Percentiles rank a stretch among this genome's conserved stretches.
These are phyloP conservation scores for Aureobasidium zeae DNA, from an alignment of 2,329 filamentous ascomycete genomes.

Conservation along the genomic window DNA sequence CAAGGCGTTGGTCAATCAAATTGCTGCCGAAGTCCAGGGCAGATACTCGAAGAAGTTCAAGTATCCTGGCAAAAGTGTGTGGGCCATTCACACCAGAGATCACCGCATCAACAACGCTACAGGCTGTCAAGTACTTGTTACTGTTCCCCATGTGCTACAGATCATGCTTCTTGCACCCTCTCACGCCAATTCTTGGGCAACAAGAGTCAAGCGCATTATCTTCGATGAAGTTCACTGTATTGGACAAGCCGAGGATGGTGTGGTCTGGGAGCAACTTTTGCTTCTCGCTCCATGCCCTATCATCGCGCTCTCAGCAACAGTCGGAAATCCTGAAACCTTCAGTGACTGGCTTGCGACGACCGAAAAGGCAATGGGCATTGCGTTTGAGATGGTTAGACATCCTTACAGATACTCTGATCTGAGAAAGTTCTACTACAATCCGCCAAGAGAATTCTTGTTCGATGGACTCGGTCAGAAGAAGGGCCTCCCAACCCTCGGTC, in stretches of 20 bases:
- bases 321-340: slow-evolving; percentile 66
- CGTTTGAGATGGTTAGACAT: slow-evolving; percentile 61
- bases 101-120: slow-evolving; percentile 64
- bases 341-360: slow-evolving; percentile 56
- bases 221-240: slow-evolving; percentile 80
- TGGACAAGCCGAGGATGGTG: slow-evolving; percentile 63
- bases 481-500: slow-evolving; percentile 35
- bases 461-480: slow-evolving; percentile 38
- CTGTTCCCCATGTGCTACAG: slow-evolving; percentile 68
- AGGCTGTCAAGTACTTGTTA: slow-evolving; percentile 66
- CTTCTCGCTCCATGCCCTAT: slow-evolving; percentile 67
- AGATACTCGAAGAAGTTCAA: slow-evolving; percentile 60
- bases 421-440: slow-evolving; percentile 60
- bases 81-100: slow-evolving; percentile 70
- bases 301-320: slow-evolving; percentile 69
- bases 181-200: slow-evolving; percentile 59
- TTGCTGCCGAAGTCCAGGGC: slow-evolving; percentile 67
- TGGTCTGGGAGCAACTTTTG: slow-evolving; percentile 70
- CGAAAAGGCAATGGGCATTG: slow-evolving; percentile 53
- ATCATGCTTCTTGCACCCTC: slow-evolving; percentile 62
- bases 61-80: slow-evolving; percentile 57
- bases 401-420: slow-evolving; percentile 64
- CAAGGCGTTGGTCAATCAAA: slow-evolving; percentile 75
- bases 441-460: slow-evolving; percentile 43
- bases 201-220: slow-evolving; percentile 62